Conservation (phyloP, 2,329 filamentous ascomycete genomes). For the Fusarium torreyae region DNA sequence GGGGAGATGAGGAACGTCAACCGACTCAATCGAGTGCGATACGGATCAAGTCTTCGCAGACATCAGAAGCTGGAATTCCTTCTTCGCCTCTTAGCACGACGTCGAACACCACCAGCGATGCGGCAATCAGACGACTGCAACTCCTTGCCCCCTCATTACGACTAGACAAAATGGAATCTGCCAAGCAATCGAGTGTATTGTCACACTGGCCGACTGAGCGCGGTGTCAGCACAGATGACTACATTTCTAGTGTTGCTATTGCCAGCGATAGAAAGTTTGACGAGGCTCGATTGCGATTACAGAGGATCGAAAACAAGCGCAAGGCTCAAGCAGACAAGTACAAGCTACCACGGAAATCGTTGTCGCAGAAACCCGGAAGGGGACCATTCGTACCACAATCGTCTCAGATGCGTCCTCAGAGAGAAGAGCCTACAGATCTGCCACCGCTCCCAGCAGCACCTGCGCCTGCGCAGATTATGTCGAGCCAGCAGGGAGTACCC, state of each 20-base stretch:
- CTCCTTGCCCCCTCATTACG: constrained; percentile 54
- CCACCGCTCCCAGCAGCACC: constrained; percentile 39
- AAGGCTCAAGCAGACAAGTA: constrained; percentile 55
- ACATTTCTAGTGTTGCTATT: constrained; percentile 57
- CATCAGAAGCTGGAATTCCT: constrained; percentile 37
- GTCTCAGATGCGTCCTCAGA: constrained; percentile 30
- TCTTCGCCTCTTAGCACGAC: constrained; percentile 40
- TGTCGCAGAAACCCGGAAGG: not conserved
- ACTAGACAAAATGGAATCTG: constrained; percentile 45
- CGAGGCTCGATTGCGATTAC: constrained; percentile 53
- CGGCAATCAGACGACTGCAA: constrained; percentile 54
- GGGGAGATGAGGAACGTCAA: constrained; percentile 22
- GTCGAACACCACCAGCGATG: constrained; percentile 42
- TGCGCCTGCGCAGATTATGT: constrained; percentile 53
- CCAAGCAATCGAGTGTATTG: constrained; percentile 53
- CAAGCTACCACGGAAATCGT: constrained; percentile 44
- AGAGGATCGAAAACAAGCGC: constrained; percentile 53
- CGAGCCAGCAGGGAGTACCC: constrained; percentile 54
- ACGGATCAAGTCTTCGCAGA: constrained; percentile 49
- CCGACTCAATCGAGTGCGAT: constrained; percentile 31
- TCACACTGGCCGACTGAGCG: constrained; percentile 59
- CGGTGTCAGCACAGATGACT: constrained; percentile 54
- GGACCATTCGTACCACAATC: constrained; percentile 15
- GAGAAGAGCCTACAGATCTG: constrained; percentile 30
- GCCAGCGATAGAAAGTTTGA: constrained; percentile 56